phyloP scores from a whole-genome alignment of 1,284 basidiomycete genomes.

The Pascua guehoae region DNA sequence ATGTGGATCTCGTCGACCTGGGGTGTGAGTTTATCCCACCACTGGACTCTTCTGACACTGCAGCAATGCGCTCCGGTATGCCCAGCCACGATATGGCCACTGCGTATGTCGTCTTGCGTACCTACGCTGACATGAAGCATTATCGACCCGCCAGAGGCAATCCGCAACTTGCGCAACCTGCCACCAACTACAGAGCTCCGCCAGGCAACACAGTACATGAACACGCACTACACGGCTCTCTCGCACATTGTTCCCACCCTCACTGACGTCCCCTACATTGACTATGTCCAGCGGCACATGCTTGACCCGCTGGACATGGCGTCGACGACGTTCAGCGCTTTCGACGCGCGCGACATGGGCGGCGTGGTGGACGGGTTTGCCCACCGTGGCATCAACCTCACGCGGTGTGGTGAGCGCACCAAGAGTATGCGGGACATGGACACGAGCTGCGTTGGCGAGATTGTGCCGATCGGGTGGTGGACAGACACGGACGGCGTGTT shows the following conservation, averaged over 20 bases:
- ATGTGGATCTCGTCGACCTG: slow-evolving; percentile 50
- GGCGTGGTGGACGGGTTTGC: slow-evolving; percentile 20
- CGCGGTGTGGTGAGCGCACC: slow-evolving; percentile 10
- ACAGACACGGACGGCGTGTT: slow-evolving; percentile 14
- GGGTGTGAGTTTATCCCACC: slow-evolving; percentile 27
- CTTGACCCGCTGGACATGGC: slow-evolving; percentile 35
- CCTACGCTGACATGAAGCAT: not conserved
- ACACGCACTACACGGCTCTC: slow-evolving; percentile 27
- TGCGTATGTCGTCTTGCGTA: not conserved
- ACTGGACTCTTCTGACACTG: not conserved
- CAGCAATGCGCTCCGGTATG: slow-evolving; percentile 33
- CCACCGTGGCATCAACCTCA: slow-evolving; percentile 10
- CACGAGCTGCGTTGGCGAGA: slow-evolving; percentile 17
- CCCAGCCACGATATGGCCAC: slow-evolving; percentile 28
- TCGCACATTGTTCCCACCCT: slow-evolving; percentile 26
- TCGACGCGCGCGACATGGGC: slow-evolving; percentile 7
- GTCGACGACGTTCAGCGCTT: slow-evolving; percentile 22
- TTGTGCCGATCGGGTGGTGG: slow-evolving; percentile 23
- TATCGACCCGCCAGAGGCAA: not conserved
- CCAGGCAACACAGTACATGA: slow-evolving; percentile 36
- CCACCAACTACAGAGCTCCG: slow-evolving; percentile 33
- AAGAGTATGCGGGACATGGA: not conserved
- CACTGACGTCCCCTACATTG: slow-evolving; percentile 22
- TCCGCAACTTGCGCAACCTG: slow-evolving; percentile 25
- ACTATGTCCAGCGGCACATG: slow-evolving; percentile 29